phyloP scores from a whole-genome alignment of 306 rosid genomes.

The Prunus kanzakura region DNA sequence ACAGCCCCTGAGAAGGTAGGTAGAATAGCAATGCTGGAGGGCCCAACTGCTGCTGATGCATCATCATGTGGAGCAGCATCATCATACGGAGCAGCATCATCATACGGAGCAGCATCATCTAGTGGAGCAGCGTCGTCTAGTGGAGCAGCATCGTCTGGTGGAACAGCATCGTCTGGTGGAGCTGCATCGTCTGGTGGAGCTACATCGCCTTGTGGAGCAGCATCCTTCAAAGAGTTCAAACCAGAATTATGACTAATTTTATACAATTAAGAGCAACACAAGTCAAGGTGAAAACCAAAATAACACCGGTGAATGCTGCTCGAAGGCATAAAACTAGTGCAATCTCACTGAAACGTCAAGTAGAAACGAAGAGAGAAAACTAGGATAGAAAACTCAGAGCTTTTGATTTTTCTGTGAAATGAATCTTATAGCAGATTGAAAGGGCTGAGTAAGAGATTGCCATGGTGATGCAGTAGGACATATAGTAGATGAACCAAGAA shows the following conservation, averaged over 20 bases:
- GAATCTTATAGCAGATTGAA: too few species aligned
- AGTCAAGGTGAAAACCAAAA: not conserved
- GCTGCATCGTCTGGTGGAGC: not conserved
- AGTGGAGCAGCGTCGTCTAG: not conserved
- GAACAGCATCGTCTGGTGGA: not conserved
- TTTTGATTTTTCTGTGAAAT: too few species aligned
- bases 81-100: not conserved
- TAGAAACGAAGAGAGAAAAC: too few species aligned
- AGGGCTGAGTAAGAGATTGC: too few species aligned
- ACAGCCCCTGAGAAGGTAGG: slow-evolving; percentile 23
- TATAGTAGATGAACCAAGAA: not conserved
- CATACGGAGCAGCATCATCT: not conserved
- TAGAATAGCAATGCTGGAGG: slow-evolving; percentile 18
- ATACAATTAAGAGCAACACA: not conserved
- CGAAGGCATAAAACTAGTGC: too few species aligned
- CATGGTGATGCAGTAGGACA: not conserved
- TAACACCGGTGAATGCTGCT: not conserved
- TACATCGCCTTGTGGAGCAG: not conserved
- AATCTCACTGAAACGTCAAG: too few species aligned
- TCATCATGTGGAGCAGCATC: slow-evolving; percentile 7
- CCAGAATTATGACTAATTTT: not conserved
- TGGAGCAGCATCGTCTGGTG: not conserved
- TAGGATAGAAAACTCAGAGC: too few species aligned
- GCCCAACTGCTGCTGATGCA: slow-evolving; percentile 11
- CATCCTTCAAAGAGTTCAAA: not conserved